Evolutionary conservation across 2,329 filamentous ascomycete species (phyloP).

Genomic region (Aureobasidium sp.): DNA sequence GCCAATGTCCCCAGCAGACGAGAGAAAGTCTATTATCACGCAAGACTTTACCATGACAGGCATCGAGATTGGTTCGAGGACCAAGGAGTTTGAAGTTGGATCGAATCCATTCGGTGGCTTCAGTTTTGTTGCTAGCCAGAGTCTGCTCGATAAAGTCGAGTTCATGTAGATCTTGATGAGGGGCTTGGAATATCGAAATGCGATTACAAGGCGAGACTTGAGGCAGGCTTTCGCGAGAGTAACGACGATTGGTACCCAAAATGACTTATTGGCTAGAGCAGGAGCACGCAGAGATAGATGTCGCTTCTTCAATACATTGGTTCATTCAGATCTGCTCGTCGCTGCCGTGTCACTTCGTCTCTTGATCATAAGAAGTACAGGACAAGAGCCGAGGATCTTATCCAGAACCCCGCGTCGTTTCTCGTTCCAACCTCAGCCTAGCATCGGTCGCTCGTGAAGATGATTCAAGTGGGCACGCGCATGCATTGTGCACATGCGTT

Average conservation of each 20-base stretch:
- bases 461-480: neutral
- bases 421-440: neutral
- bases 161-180: slow-evolving; percentile 21
- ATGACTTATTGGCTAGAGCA: neutral
- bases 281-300: neutral
- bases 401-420: neutral
- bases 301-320: neutral
- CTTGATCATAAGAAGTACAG: neutral
- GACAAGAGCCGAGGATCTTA: neutral
- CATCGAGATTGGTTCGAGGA: slow-evolving; percentile 12
- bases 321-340: neutral
- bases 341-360: neutral
- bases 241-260: neutral
- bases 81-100: slow-evolving; percentile 21
- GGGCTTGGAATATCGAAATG: neutral
- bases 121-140: slow-evolving; percentile 47
- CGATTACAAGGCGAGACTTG: neutral
- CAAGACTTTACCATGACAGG: slow-evolving; percentile 15
- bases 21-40: slow-evolving; percentile 22
- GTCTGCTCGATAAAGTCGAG: slow-evolving; percentile 37
- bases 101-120: slow-evolving; percentile 47
- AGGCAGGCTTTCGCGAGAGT: neutral
- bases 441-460: neutral
- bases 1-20: slow-evolving; percentile 65
- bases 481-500: neutral